A percentile compares a stretch with the other conserved stretches of the same genome.
Conservation (phyloP, 805 yeast genomes). For the Pichia nakasei region DNA sequence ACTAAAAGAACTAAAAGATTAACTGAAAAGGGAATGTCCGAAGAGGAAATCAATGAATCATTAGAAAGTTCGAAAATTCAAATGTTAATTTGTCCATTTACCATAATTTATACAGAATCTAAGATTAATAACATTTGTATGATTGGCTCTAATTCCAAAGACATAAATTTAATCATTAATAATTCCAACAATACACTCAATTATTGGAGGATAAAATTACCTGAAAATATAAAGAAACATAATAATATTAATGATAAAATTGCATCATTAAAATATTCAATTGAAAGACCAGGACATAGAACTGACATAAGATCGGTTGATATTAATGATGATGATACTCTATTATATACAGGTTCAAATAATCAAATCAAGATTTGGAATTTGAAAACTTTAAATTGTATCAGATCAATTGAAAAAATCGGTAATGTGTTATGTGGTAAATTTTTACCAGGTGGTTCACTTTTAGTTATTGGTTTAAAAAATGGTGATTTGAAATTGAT, state of each 20-base stretch:
- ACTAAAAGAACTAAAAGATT: slow-evolving; percentile 71
- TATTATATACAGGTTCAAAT: slow-evolving; percentile 84
- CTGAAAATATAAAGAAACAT: slow-evolving; percentile 49
- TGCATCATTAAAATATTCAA: slow-evolving; percentile 38
- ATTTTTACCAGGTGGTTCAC: slow-evolving; percentile 86
- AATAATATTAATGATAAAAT: slow-evolving; percentile 31
- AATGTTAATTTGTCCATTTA: slow-evolving; percentile 59
- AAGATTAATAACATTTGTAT: slow-evolving; percentile 64
- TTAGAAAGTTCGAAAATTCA: slow-evolving; percentile 40
- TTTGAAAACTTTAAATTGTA: slow-evolving; percentile 57
- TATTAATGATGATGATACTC: slow-evolving; percentile 68
- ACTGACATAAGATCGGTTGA: slow-evolving; percentile 81
- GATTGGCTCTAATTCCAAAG: slow-evolving; percentile 41
- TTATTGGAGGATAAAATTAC: slow-evolving; percentile 47
- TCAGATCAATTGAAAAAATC: slow-evolving; percentile 72
- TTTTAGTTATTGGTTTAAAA: slow-evolving; percentile 83
- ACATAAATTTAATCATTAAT: slow-evolving; percentile 53
- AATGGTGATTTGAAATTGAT: slow-evolving; percentile 76
- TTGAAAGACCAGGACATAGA: slow-evolving; percentile 82
- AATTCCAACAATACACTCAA: slow-evolving; percentile 71
- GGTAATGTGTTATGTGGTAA: slow-evolving; percentile 78
- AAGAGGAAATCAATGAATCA: slow-evolving; percentile 48
- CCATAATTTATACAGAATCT: slow-evolving; percentile 53
- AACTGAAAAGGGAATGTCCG: slow-evolving; percentile 56
- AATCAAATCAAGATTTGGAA: slow-evolving; percentile 91